Evolutionary conservation across 148 eudicot species (phyloP), one percentile per base, ranked within the genome.

Genomic region (Fagopyrum homotropicum): DNA sequence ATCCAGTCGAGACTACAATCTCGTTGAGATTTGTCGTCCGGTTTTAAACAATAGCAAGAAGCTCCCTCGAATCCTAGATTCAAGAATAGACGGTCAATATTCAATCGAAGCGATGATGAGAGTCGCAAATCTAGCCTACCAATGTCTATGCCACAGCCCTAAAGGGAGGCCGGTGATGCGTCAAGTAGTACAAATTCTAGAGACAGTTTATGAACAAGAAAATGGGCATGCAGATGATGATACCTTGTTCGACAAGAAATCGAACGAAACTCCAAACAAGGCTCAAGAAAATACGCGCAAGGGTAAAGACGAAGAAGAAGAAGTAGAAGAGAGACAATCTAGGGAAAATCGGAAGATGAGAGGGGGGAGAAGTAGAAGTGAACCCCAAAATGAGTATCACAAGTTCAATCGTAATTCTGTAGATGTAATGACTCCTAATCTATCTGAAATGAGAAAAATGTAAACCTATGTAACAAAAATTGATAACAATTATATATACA

Each of bases 11-110:
- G 97, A 91, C 72, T 91, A 91, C 75, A 89, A 88, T 69, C 82
- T 91, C 59, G 93, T 91, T 0, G 97, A 91, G 72, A 86, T 91
- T 90, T 91, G 93, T 26, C 90, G 91, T 7, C 97, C 97, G 0
- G 83, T 89, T 73, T 79, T 91, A 78, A 89, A 86, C 76, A 91
- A 91, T 72, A 84, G 77, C 75, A 91, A 89, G 82, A 89, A 91
- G 72, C 87, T 91, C 47, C 75, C 82, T 45, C 81, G 81, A 75
- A 88, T 91, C 68, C 19, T 91, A 60, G 97, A 91, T 76, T 82
- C 87, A 6, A 86, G 93, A 80, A 84, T 91, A 59, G 93, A 91
- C 35, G 97, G 93, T 30, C 97, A 91, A 15, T 91, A 86, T 76
- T 85, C 91, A 14, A 45, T 79, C 1, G 84, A 83, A 79, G 79